Evolutionary conservation across 192 early-diverging fungal species (phyloP).

Genomic region (Kappamyces sp.): DNA sequence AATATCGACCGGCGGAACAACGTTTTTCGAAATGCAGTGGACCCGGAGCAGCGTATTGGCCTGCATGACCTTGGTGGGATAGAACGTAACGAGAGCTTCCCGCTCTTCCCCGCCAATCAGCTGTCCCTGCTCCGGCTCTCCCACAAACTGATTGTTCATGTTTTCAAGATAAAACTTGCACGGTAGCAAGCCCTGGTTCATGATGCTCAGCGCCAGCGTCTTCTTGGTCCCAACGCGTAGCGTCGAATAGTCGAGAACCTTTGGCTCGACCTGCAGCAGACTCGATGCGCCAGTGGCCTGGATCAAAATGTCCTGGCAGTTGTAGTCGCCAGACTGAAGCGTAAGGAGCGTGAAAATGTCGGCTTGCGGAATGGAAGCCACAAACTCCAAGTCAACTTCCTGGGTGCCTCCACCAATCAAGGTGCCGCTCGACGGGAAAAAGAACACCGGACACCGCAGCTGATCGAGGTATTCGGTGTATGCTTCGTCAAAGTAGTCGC

Average conservation of each 20-base stretch:
- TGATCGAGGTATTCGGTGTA: slow-evolving; percentile 25
- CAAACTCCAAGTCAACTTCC: slow-evolving; percentile 42
- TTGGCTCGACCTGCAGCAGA: slow-evolving; percentile 20
- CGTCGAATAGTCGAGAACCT: slow-evolving; percentile 38
- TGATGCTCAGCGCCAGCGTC: slow-evolving; percentile 21
- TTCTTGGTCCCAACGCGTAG: slow-evolving; percentile 43
- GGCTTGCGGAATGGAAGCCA: slow-evolving; percentile 41
- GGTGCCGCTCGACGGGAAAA: slow-evolving; percentile 40
- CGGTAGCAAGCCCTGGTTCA: slow-evolving; percentile 44
- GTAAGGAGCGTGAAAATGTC: slow-evolving; percentile 30
- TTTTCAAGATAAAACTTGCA: slow-evolving; percentile 47
- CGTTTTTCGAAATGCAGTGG: slow-evolving; percentile 7
- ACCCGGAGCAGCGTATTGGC: slow-evolving; percentile 32
- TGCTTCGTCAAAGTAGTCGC: slow-evolving; percentile 30
- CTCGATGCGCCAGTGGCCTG: slow-evolving; percentile 46
- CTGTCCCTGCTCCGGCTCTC: slow-evolving; percentile 51
- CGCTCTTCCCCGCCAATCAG: slow-evolving; percentile 43
- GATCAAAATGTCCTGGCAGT: slow-evolving; percentile 32
- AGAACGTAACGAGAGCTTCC: slow-evolving; percentile 40
- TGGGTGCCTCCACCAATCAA: slow-evolving; percentile 39
- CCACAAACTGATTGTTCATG: slow-evolving; percentile 34
- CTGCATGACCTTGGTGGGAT: slow-evolving; percentile 33
- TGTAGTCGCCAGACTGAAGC: slow-evolving; percentile 43
- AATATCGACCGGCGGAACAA: slow-evolving; percentile 26
- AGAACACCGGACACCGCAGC: slow-evolving; percentile 30